Percentiles rank a stretch among this genome's conserved stretches.
Evolutionary conservation across 768 basidiomycete species (phyloP).

Genomic region (Pholiota molesta): DNA sequence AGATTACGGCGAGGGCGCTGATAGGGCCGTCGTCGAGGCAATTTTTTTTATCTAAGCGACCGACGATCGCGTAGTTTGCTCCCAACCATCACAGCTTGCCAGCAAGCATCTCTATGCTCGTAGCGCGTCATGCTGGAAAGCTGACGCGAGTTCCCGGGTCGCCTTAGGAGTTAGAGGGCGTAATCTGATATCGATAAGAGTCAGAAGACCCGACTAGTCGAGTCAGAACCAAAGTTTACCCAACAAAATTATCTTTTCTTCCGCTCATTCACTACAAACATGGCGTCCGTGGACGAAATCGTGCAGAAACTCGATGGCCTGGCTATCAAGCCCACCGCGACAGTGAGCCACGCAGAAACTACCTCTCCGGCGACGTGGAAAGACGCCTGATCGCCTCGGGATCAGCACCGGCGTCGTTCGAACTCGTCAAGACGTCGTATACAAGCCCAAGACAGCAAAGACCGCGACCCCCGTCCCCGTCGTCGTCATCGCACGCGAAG

Average conservation of each 20-base stretch:
- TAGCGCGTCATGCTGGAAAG: slow-evolving; percentile 30
- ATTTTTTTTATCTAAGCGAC: slow-evolving; percentile 15
- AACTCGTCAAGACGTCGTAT: slow-evolving; percentile 87
- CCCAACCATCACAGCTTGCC: slow-evolving; percentile 11
- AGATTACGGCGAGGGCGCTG: slow-evolving; percentile 10
- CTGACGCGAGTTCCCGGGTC: slow-evolving; percentile 25
- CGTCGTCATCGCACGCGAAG: slow-evolving; percentile 83
- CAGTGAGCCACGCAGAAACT: slow-evolving; percentile 61
- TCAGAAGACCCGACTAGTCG: slow-evolving; percentile 39
- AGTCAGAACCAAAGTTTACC: slow-evolving; percentile 33
- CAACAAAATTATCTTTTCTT: slow-evolving; percentile 23
- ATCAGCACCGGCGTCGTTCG: slow-evolving; percentile 59
- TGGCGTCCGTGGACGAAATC: slow-evolving; percentile 35
- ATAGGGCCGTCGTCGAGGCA: slow-evolving; percentile 11
- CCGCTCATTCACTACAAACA: slow-evolving; percentile 29
- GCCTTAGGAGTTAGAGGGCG: slow-evolving; percentile 12
- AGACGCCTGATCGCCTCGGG: slow-evolving; percentile 60
- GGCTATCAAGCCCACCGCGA: slow-evolving; percentile 55
- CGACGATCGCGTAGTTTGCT: slow-evolving; percentile 1
- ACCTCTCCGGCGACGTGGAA: slow-evolving; percentile 79
- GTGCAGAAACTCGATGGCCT: slow-evolving; percentile 50
- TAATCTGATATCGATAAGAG: slow-evolving; percentile 44
- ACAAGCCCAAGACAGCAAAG: slow-evolving; percentile 98
- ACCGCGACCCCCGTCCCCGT: slow-evolving; percentile 82
- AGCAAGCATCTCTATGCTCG: slow-evolving; percentile 29